Evolutionary conservation across 768 basidiomycete species (phyloP).

Genomic region (Heimioporus sp.): DNA sequence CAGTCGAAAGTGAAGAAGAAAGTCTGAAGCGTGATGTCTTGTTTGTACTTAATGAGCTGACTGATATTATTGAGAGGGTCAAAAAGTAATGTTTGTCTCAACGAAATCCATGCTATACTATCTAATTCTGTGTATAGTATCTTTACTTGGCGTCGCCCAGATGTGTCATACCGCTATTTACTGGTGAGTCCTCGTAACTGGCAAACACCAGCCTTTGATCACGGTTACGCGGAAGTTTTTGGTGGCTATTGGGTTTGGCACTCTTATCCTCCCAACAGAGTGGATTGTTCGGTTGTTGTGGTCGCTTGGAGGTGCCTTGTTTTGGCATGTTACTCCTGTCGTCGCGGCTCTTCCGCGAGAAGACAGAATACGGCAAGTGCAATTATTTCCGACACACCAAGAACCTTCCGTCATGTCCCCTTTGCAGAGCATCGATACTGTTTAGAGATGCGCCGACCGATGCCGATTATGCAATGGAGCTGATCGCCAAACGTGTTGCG

Average conservation of each 20-base stretch:
- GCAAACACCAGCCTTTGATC: slow-evolving; percentile 1
- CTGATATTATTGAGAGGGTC: slow-evolving; percentile 62
- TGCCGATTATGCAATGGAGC: slow-evolving; percentile 66
- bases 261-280: slow-evolving; percentile 46
- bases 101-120: neutral
- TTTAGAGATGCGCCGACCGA: slow-evolving; percentile 62
- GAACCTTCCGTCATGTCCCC: slow-evolving; percentile 1
- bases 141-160: slow-evolving; percentile 64
- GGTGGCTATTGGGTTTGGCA: slow-evolving; percentile 36
- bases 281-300: slow-evolving; percentile 49
- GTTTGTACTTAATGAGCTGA: slow-evolving; percentile 43
- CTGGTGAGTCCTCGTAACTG: slow-evolving; percentile 34
- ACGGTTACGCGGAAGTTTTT: slow-evolving; percentile 28
- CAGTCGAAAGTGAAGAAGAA: slow-evolving; percentile 25
- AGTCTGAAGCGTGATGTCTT: slow-evolving; percentile 45
- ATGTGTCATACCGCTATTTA: slow-evolving; percentile 48
- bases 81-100: slow-evolving; percentile 47
- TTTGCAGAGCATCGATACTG: slow-evolving; percentile 42
- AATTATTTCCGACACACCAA: neutral
- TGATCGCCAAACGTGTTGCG: slow-evolving; percentile 60
- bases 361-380: slow-evolving; percentile 45
- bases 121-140: slow-evolving; percentile 38
- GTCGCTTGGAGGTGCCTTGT: slow-evolving; percentile 47
- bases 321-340: slow-evolving; percentile 64
- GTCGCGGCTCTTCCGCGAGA: slow-evolving; percentile 47